Percentiles rank a stretch among this genome's conserved stretches.
Evolutionary conservation across 306 rosid species (phyloP).

Genomic region (Citrullus amarus): DNA sequence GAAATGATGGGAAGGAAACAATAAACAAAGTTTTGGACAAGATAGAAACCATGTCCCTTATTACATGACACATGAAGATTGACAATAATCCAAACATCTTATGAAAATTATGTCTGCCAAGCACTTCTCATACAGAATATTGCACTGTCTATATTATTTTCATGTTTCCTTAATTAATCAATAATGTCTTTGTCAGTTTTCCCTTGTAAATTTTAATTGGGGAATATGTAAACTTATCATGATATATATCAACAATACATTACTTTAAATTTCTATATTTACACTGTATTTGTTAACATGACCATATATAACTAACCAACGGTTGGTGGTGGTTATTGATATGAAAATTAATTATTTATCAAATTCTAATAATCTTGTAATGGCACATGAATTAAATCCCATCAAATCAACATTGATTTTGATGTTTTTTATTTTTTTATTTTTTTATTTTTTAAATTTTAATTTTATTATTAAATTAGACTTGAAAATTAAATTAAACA

Average conservation of each 20-base stretch:
- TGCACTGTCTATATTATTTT: neutral
- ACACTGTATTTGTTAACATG: neutral
- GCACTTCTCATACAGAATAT: constrained; percentile 9
- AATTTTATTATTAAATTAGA: too few relatives aligned
- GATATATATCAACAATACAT: neutral
- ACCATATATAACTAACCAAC: too few relatives aligned
- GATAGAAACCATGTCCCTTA: neutral
- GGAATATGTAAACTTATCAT: too few relatives aligned
- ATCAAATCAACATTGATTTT: constrained; percentile 4
- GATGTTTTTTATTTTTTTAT: neutral
- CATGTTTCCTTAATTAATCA: neutral
- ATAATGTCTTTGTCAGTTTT: neutral
- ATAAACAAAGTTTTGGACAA: neutral
- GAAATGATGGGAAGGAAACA: neutral
- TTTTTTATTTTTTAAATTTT: too few relatives aligned
- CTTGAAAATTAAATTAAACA: too few relatives aligned
- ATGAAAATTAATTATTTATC: neutral
- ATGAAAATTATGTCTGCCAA: neutral
- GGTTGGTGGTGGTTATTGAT: neutral
- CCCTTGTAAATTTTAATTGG: neutral
- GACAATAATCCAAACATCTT: neutral
- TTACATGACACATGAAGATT: neutral
- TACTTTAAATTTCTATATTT: neutral
- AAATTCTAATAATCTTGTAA: neutral
- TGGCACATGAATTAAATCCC: neutral